Evolutionary conservation across 352 stramenopile species (phyloP).

Genomic region (Poterioochromonas sp.): DNA sequence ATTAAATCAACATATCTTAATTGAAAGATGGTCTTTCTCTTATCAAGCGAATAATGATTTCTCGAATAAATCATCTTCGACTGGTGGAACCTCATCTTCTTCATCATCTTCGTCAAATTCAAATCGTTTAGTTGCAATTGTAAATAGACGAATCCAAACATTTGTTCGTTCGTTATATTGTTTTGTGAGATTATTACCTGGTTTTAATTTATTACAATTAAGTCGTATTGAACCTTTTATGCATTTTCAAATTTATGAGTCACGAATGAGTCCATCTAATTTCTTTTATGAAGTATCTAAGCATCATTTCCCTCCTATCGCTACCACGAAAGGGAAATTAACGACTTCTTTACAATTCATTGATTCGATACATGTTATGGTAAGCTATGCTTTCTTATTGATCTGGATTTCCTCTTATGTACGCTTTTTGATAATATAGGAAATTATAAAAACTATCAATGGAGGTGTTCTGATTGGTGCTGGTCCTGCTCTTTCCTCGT

Average conservation of each 20-base stretch:
- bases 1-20: not conserved
- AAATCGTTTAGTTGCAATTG: not conserved
- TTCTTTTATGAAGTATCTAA: not conserved
- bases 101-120: not conserved
- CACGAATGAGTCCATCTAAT: not conserved
- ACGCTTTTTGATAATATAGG: not conserved
- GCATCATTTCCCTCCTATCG: constrained; percentile 2
- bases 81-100: too few species aligned
- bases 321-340: not conserved
- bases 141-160: constrained; percentile 11
- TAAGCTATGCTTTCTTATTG: not conserved
- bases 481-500: not conserved
- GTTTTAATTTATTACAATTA: constrained; percentile 1
- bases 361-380: not conserved
- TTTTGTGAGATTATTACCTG: constrained; percentile 12
- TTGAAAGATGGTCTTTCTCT: not conserved
- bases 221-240: not conserved
- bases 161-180: constrained; percentile 1
- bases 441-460: not conserved
- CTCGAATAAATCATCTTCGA: too few species aligned
- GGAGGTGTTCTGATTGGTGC: not conserved
- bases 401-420: not conserved
- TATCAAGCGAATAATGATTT: not conserved
- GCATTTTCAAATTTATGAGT: not conserved
- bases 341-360: not conserved